Evolutionary conservation across 225 moss, liverwort and hornwort species (phyloP), one percentile per base, ranked within the genome.

Genomic region (Marchantia paleacea): DNA sequence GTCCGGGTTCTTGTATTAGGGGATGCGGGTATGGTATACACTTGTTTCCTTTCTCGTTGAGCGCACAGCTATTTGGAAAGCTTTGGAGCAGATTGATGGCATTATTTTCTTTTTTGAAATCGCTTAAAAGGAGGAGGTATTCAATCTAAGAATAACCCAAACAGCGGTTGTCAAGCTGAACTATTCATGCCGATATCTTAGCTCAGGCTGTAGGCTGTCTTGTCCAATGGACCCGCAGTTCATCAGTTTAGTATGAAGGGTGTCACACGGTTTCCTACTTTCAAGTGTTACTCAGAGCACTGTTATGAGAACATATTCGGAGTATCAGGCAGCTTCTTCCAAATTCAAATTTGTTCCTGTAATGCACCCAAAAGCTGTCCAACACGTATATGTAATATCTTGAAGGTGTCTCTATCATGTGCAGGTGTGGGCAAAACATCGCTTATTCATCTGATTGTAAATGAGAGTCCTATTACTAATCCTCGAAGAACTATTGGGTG

Each of bases 371-470:
- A 51, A 10, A 39, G 39, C 2, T 22, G 51, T 24, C 19, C n/a
- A 11, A 19, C 3, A 29, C 18, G n/a, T 51, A 20, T 9, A n/a
- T 50, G 22, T 8, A 48, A 50, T 2, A 39, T 22, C 50, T 51
- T 72, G 72, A 51, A 22, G 22, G 0, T 22, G 51, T 10, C 10
- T 10, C 50, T 22, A 72, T 51, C 7, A 22, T 55, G 22, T 86
- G 82, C 87, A 85, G 87, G 87, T 62, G 87, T 83, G 73, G 87
- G 87, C 22, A 87, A 87, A 61, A 80, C 87, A 47, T 87, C 87
- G 26, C 85, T 87, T 50, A 58, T 87, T 31, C 87, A 87, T 51
- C 78, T 87, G 13, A 87, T 87, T 72, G 85, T 85, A 18, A 87
- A 87, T 65, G 87, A 87, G 78, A 81, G 66, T 39, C 63, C 77